Conservation (phyloP, 257 asterid species). For the Euphrasia confusa region DNA sequence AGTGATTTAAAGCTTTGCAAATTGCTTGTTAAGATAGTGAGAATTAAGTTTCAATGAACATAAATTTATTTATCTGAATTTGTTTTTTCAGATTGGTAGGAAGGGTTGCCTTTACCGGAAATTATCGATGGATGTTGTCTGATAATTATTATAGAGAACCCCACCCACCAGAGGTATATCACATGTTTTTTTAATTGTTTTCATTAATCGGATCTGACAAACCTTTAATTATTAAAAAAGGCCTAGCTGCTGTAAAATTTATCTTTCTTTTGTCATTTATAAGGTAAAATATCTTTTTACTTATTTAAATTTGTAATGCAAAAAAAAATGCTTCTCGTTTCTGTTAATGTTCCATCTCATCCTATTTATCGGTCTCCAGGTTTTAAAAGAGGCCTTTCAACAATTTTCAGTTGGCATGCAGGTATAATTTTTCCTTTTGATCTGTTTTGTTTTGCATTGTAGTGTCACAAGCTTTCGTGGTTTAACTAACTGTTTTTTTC, state of each 20-base stretch:
- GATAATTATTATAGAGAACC: constrained; percentile 37
- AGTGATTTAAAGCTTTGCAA: background rate
- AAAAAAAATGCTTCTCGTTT: background rate
- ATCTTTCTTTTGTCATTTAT: background rate
- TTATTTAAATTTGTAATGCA: background rate
- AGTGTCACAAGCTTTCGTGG: background rate
- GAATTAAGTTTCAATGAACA: background rate
- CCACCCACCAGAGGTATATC: constrained; percentile 57
- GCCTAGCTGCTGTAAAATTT: background rate
- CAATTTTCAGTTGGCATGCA: constrained; percentile 72
- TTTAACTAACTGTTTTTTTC: constrained; percentile 6
- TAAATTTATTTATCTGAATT: constrained; percentile 8
- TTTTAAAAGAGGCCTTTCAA: constrained; percentile 47
- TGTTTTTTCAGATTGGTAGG: constrained; percentile 53
- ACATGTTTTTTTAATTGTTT: background rate
- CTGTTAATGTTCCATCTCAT: background rate
- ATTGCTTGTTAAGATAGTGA: background rate
- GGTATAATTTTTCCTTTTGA: constrained; percentile 33
- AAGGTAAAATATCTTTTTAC: background rate
- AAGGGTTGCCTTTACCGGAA: constrained; percentile 61
- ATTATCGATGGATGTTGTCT: constrained; percentile 54
- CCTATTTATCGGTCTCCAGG: constrained; percentile 34
- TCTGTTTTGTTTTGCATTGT: background rate
- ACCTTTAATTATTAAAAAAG: constrained; percentile 1
- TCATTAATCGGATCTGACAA: background rate